phyloP scores from a whole-genome alignment of 202 grass and related monocot genomes.

The Hordeum pubiflorum region DNA sequence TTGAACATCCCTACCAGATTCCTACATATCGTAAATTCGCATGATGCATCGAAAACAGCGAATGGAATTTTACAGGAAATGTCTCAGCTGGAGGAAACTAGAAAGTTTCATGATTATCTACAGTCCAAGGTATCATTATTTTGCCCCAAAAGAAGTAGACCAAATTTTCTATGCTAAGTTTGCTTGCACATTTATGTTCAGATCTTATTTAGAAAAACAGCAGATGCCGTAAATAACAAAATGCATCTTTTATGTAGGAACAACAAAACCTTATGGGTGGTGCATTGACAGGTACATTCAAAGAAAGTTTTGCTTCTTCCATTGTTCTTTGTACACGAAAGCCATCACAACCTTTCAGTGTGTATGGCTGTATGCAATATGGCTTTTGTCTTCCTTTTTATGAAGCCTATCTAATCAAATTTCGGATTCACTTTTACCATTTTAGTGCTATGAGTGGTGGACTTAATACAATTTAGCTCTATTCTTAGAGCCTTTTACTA shows the following conservation, averaged over 20 bases:
- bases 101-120: slow-evolving; percentile 85
- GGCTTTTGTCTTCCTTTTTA: not conserved
- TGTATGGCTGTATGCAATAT: not conserved
- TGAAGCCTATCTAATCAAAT: not conserved
- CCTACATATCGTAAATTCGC: slow-evolving; percentile 59
- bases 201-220: slow-evolving; percentile 11
- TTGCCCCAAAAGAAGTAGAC: not conserved
- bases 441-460: not conserved
- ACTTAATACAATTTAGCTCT: not conserved
- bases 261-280: slow-evolving; percentile 38
- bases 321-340: slow-evolving; percentile 27
- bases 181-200: slow-evolving; percentile 16
- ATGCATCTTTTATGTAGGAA: slow-evolving; percentile 46
- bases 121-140: slow-evolving; percentile 60
- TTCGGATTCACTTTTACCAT: not conserved
- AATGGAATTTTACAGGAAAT: slow-evolving; percentile 77
- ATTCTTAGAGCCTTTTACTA: not conserved
- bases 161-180: not conserved
- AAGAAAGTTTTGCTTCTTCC: slow-evolving; percentile 16
- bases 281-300: slow-evolving; percentile 53
- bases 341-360: not conserved
- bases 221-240: slow-evolving; percentile 24
- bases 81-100: slow-evolving; percentile 93
- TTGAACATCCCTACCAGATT: slow-evolving; percentile 46
- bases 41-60: slow-evolving; percentile 55